Evolutionary conservation across 345 rosid species (phyloP).

Genomic region (Populus deltoides): DNA sequence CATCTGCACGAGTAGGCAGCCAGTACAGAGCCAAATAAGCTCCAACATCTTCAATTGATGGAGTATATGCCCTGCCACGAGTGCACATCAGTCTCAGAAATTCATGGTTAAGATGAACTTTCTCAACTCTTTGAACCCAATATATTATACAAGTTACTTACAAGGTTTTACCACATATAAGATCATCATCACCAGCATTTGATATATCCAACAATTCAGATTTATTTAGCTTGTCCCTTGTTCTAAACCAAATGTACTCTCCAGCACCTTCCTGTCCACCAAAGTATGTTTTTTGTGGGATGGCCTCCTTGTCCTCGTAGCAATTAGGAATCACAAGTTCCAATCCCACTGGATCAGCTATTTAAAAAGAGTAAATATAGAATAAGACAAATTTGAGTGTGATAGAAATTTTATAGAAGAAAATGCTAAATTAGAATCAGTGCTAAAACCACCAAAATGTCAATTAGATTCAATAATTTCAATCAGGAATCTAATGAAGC

Average conservation of each 20-base stretch:
- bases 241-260: conserved; percentile 78
- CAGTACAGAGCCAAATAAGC: conserved; percentile 71
- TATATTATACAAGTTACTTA: conserved; percentile 42
- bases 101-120: neutral
- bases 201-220: conserved; percentile 57
- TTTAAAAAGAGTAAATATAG: conserved; percentile 15
- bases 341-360: conserved; percentile 92
- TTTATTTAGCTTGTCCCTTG: conserved; percentile 55
- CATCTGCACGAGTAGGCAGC: conserved; percentile 83
- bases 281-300: conserved; percentile 76
- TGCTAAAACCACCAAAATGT: neutral
- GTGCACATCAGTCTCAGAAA: conserved; percentile 7
- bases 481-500: neutral
- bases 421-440: neutral
- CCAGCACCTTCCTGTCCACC: conserved; percentile 91
- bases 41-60: conserved; percentile 87
- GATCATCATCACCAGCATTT: conserved; percentile 44
- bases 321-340: conserved; percentile 73
- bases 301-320: conserved; percentile 61
- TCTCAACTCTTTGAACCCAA: conserved; percentile 13
- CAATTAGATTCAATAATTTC: conserved; percentile 1
- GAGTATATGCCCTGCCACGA: conserved; percentile 64
- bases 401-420: neutral
- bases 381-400: neutral
- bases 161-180: conserved; percentile 58